A percentile compares a stretch with the other conserved stretches of the same genome.
phyloP scores from a whole-genome alignment of 1,284 basidiomycete genomes.

The Hemileccinum hortonii region DNA sequence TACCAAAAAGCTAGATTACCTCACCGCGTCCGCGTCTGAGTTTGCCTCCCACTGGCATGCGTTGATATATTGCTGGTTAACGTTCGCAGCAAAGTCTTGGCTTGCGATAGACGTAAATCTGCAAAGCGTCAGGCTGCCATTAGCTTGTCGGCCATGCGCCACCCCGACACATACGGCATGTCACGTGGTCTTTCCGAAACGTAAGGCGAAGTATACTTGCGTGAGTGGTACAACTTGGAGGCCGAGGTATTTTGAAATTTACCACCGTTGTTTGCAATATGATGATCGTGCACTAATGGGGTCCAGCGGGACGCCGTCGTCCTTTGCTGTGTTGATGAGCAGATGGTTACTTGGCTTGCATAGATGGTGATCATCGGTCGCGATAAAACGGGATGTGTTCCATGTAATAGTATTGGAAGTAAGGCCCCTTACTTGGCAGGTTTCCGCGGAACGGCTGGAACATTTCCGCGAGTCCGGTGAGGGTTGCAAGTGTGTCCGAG shows the following conservation, averaged over 20 bases:
- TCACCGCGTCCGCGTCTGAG: slow-evolving; percentile 5
- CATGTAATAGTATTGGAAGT: background rate
- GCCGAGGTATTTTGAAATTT: background rate
- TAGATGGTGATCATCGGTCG: background rate
- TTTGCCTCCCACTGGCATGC: too few relatives aligned
- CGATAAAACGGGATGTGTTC: slow-evolving; percentile 10
- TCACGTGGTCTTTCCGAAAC: too few relatives aligned
- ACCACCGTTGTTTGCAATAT: background rate
- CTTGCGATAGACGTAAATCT: slow-evolving; percentile 13
- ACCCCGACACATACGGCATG: slow-evolving; percentile 4
- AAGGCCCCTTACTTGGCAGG: background rate
- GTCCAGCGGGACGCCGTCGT: slow-evolving; percentile 2
- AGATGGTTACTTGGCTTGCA: too few relatives aligned
- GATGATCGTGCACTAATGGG: background rate
- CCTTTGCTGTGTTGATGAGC: background rate
- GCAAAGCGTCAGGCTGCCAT: too few relatives aligned
- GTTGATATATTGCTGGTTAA: too few relatives aligned
- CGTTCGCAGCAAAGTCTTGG: slow-evolving; percentile 2
- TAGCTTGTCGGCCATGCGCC: background rate
- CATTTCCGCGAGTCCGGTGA: background rate
- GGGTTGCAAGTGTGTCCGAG: background rate
- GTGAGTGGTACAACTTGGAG: too few relatives aligned
- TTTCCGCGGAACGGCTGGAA: background rate
- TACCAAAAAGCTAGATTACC: slow-evolving; percentile 8
- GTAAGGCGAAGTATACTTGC: too few relatives aligned